phyloP scores from a whole-genome alignment of 768 basidiomycete genomes.

The Ramaria sp. region DNA sequence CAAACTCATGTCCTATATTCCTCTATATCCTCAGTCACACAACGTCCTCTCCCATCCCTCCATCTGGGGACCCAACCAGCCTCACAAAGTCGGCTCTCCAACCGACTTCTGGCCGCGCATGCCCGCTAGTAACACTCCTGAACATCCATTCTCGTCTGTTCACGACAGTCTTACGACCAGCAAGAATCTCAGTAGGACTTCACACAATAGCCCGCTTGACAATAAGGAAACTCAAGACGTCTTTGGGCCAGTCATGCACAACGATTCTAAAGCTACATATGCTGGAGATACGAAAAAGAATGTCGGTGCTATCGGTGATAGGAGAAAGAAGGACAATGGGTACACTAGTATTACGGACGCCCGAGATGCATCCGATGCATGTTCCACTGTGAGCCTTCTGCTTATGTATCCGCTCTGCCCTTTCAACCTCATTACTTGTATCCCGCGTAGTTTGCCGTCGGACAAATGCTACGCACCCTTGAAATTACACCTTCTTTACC shows the following conservation, averaged over 20 bases:
- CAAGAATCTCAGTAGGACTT: slow-evolving; percentile 19
- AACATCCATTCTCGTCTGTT: slow-evolving; percentile 23
- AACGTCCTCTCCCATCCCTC: slow-evolving; percentile 23
- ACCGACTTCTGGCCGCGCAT: slow-evolving; percentile 47
- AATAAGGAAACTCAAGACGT: slow-evolving; percentile 46
- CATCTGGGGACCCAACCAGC: slow-evolving; percentile 72
- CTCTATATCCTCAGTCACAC: slow-evolving; percentile 6
- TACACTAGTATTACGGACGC: slow-evolving; percentile 36
- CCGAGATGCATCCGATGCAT: slow-evolving; percentile 20
- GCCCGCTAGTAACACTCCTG: slow-evolving; percentile 52
- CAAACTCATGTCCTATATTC: slow-evolving; percentile 8
- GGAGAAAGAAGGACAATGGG: slow-evolving; percentile 51
- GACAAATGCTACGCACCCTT: slow-evolving; percentile 68
- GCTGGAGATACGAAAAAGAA: slow-evolving; percentile 25
- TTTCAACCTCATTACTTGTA: slow-evolving; percentile 9
- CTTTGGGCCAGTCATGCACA: slow-evolving; percentile 43
- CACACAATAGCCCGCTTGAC: slow-evolving; percentile 22
- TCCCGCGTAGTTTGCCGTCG: slow-evolving; percentile 31
- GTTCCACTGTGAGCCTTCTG: slow-evolving; percentile 16
- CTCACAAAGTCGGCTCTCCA: slow-evolving; percentile 25
- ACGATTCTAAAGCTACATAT: not conserved
- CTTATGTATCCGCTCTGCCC: slow-evolving; percentile 18
- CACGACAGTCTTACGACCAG: slow-evolving; percentile 23
- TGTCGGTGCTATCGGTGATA: slow-evolving; percentile 73
- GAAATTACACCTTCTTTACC: slow-evolving; percentile 65